Percentiles rank a stretch among this genome's conserved stretches.
Evolutionary conservation across 2,329 filamentous ascomycete genomes (phyloP).

Genomic region (Dendrostoma leiphaemia): DNA sequence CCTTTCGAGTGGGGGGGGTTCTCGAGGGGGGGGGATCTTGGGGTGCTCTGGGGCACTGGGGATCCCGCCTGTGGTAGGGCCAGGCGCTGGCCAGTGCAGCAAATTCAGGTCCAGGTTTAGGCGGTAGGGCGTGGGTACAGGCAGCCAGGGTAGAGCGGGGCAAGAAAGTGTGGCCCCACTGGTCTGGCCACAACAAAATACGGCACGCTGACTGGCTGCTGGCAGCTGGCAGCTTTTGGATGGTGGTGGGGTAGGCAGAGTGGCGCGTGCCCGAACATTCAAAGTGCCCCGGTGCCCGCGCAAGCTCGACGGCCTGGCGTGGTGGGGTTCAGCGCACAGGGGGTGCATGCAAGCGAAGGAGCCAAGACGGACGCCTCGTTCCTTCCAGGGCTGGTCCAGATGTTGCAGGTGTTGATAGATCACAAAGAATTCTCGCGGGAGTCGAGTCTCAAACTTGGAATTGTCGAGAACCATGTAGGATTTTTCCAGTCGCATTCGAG

Average conservation of each 20-base stretch:
- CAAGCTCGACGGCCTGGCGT: not conserved
- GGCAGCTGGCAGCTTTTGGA: not conserved
- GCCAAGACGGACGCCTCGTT: not conserved
- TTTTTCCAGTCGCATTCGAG: too few species aligned
- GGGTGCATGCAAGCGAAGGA: not conserved
- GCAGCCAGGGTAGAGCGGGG: too few species aligned
- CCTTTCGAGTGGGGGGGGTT: too few species aligned
- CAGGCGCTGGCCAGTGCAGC: not conserved
- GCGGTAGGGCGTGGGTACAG: too few species aligned
- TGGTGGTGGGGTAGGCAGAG: not conserved
- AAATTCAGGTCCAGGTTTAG: not conserved
- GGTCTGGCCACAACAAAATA: not conserved
- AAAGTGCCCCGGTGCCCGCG: too few species aligned
- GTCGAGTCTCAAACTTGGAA: too few species aligned
- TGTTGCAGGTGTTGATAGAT: too few species aligned
- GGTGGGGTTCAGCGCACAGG: conserved; percentile 2
- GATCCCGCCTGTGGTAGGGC: not conserved
- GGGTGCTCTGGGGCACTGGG: too few species aligned
- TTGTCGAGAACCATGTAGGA: too few species aligned
- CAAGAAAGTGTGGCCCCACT: not conserved
- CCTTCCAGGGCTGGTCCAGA: not conserved
- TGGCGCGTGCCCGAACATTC: conserved; percentile 8
- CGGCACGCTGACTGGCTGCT: not conserved
- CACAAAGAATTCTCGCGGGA: too few species aligned
- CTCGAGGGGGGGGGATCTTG: too few species aligned